Evolutionary conservation across 192 early-diverging fungal species (phyloP), one percentile per base, ranked within the genome.

Genomic region (Geranomyces variabilis): DNA sequence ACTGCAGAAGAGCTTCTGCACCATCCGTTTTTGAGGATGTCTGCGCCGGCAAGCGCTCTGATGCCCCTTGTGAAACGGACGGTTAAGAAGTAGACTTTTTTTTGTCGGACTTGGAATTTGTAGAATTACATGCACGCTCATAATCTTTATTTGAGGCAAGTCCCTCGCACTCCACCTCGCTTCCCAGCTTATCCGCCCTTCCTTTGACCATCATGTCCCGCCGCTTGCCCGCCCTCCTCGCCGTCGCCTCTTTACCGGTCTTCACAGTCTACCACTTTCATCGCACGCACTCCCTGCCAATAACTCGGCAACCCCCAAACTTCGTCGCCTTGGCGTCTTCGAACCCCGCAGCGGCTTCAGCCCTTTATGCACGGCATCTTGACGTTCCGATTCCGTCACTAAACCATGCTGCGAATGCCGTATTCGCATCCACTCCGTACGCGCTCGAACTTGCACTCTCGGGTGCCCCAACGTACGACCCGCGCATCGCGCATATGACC

Each of bases 21-120:
- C 78, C 94, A 96, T 86, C 90, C 90, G 43, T 98, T 96, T 79
- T 79, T 98, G 71, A 83, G 83, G 59, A 88, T 90, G 75, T 91
- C 93, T 0, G 90, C 92, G 22, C 89, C 92, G 21, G 82, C 91
- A 57, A 82, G 80, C 56, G 87, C 92, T 1, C 76, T 98, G 29
- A 82, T 87, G 14, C 93, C 94, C 44, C 77, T 98, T 48, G 94
- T 96, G 51, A 87, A 86, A 70, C 58, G 74, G 26, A 70, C 75
- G 26, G 66, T 66, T 44, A 61, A 68, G 49, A 79, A 83, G 69
- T 79, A 69, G 70, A 60, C 36, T 41, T 41, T 41, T 41, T 41
- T 3, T 7, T 41, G 3, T 41, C 5, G 10, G 5, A 7, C 10
- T 41, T 41, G 3, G 10, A 10, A 41, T 41, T 41, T 3, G 3